Base-by-base conservation (phyloP, 2,329 filamentous ascomycete species). In the Sporothrix brasiliensis region DNA sequence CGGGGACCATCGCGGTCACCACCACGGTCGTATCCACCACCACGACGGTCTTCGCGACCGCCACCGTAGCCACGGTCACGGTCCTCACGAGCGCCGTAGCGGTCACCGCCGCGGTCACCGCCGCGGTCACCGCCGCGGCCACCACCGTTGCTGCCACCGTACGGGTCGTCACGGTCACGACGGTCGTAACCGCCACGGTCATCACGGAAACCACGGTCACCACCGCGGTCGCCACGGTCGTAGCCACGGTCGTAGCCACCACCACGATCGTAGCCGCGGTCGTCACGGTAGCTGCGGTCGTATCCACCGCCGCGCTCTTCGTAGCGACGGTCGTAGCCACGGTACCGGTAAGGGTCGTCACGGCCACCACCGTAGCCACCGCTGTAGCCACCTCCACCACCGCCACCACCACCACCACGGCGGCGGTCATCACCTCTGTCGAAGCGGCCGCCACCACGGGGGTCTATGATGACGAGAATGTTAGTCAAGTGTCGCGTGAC, bases 361-460 rank as follows among this genome's bases (percentile, higher is more conserved):
- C 85, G 83, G 67, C 85, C 81, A 68, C 80, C 79, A 73, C 76
- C 78, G 67, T 79, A 79, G 56, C 80, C 81, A 69, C 82, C 81
- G 53, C 91, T 89, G 76, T 87, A 87, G 74, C 88, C 85, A 80
- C 80, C 85, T 80, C 79, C 79, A 71, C 81, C 79, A 70, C 80
- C 66, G 34, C 34, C 34, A 9, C 34, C 34, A 52, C 66, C 34
- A 41, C 66, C 34, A 52, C 66, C 34, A 41, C 66, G 78, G 73
- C 81, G 83, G 73, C 85, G 81, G 74, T 83, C 80, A 70, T 81
- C 80, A 74, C 89, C 85, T 74, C 88, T 86, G 77, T 91, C 89
- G 75, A 87, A 88, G 74, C 88, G 87, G 75, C 88, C 86, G 69
- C 81, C 83, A 73, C 85, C 83, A 73, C 85, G 74, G 19, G 73